phyloP scores from a whole-genome alignment of 768 basidiomycete species.

The Pleurotus cornucopiae region DNA sequence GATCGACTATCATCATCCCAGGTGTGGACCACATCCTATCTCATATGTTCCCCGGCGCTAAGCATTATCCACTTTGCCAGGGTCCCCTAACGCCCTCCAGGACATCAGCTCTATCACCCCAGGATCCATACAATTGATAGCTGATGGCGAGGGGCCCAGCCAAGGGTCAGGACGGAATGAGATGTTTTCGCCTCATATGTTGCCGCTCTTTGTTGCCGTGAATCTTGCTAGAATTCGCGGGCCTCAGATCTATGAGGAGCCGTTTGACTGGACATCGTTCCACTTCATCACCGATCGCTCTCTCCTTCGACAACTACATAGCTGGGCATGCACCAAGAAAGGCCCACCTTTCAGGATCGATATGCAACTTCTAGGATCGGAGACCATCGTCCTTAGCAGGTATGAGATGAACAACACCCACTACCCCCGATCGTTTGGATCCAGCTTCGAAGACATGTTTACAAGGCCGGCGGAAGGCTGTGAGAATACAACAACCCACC shows the following conservation, averaged over 20 bases:
- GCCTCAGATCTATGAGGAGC: conserved; percentile 20
- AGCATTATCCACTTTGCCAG: no score
- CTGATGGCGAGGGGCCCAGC: no score
- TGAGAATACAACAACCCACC: conserved; percentile 49
- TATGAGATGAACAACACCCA: conserved; percentile 30
- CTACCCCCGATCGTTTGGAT: conserved; percentile 34
- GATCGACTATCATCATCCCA: no score
- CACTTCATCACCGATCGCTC: conserved; percentile 64
- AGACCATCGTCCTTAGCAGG: conserved; percentile 60
- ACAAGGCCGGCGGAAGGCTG: conserved; percentile 47
- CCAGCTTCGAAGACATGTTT: conserved; percentile 57
- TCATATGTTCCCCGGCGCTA: no score
- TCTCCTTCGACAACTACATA: conserved; percentile 55
- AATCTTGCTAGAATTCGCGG: conserved; percentile 27
- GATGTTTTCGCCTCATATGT: conserved; percentile 12
- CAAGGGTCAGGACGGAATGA: no score
- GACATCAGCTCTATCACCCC: no score
- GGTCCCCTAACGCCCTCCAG: no score
- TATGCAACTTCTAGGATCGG: conserved; percentile 53
- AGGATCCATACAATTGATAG: no score
- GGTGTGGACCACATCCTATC: no score
- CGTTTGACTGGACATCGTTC: conserved; percentile 39
- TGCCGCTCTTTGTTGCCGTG: conserved; percentile 60
- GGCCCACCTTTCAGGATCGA: conserved; percentile 60
- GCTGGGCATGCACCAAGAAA: conserved; percentile 34